Conservation (phyloP, 2,329 filamentous ascomycete genomes). For the Alternaria metachromatica region DNA sequence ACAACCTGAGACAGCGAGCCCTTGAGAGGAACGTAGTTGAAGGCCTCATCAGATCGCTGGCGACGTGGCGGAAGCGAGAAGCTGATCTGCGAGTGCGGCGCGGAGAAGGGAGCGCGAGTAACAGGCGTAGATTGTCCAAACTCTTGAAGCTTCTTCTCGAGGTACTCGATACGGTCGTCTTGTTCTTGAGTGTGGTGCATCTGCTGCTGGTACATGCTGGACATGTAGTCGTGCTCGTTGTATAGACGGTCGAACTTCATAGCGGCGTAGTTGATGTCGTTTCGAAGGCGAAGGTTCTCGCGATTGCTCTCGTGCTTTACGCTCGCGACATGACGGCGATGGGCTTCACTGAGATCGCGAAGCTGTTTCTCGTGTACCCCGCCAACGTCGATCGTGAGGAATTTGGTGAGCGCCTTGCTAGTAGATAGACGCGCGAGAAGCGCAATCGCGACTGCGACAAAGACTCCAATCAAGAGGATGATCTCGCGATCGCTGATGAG, state of each 20-base stretch:
- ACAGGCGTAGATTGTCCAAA: constrained; percentile 2
- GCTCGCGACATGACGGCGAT: constrained; percentile 7
- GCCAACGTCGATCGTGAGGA: constrained; percentile 2
- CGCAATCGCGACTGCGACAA: background rate
- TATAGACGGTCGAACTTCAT: constrained; percentile 15
- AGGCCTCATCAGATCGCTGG: background rate
- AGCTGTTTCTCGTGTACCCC: constrained; percentile 10
- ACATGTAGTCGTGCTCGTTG: constrained; percentile 22
- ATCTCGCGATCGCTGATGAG: constrained; percentile 16
- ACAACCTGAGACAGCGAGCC: constrained; percentile 8
- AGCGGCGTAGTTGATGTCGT: constrained; percentile 2
- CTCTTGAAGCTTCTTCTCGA: constrained; percentile 38
- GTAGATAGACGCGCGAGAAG: background rate
- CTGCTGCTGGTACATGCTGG: constrained; percentile 19
- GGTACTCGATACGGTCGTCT: constrained; percentile 37
- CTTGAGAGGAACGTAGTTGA: background rate
- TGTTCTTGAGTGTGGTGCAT: constrained; percentile 28
- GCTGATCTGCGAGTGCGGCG: constrained; percentile 18
- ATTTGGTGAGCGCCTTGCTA: background rate
- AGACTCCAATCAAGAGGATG: constrained; percentile 12
- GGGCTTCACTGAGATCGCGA: constrained; percentile 12
- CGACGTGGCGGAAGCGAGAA: constrained; percentile 18
- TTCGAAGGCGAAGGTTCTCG: constrained; percentile 7
- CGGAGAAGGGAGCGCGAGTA: constrained; percentile 14
- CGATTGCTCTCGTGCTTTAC: constrained; percentile 12